These are phyloP conservation scores for Lasiosphaeria miniovina DNA, from an alignment of 495 filamentous ascomycete species.

Conservation along the genomic window DNA sequence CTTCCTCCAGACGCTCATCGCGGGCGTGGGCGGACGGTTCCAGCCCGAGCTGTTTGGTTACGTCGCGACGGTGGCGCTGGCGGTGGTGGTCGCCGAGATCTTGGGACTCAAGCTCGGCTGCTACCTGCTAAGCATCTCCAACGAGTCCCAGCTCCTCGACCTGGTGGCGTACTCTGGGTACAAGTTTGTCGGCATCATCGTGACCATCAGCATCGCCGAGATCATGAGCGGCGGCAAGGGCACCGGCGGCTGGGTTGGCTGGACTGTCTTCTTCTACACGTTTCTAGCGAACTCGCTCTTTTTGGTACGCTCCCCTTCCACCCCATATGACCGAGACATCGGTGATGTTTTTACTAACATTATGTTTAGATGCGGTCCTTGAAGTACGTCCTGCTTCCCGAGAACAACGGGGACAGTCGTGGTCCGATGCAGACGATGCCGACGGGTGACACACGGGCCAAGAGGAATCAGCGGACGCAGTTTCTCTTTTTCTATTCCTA, in stretches of 20 bases:
- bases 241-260: constrained; percentile 82
- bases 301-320: constrained; percentile 57
- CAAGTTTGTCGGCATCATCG: constrained; percentile 96
- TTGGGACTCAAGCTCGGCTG: constrained; percentile 84
- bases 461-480: constrained; percentile 86
- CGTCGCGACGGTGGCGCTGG: constrained; percentile 79
- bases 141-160: constrained; percentile 81
- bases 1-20: constrained; percentile 81
- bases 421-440: constrained; percentile 71
- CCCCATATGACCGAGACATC: too few species aligned
- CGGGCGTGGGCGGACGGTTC: constrained; percentile 88
- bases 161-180: constrained; percentile 95
- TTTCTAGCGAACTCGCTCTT: constrained; percentile 96
- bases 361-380: constrained; percentile 78
- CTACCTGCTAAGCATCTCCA: constrained; percentile 89
- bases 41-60: constrained; percentile 89
- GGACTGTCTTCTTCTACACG: constrained; percentile 84
- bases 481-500: constrained; percentile 96
- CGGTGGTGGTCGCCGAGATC: constrained; percentile 82
- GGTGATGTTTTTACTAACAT: constrained; percentile 19
- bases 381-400: constrained; percentile 92
- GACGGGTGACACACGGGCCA: constrained; percentile 61
- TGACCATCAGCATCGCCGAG: constrained; percentile 75
- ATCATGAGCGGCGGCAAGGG: constrained; percentile 71
- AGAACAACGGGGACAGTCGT: constrained; percentile 64